Conservation (phyloP, 331 rosid species). For the Saraca asoca region DNA sequence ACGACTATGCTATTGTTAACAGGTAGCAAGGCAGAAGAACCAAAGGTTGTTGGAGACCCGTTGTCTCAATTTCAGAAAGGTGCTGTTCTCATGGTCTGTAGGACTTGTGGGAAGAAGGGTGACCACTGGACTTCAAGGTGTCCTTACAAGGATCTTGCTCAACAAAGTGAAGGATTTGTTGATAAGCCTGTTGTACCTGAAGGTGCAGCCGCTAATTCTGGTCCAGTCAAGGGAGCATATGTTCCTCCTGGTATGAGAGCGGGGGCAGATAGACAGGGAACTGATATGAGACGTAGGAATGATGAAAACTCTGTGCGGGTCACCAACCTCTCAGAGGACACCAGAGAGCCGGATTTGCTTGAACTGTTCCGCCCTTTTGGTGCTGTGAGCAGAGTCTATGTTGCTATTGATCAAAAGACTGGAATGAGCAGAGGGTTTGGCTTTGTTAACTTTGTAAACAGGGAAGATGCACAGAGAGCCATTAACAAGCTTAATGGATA, state of each 20-base stretch:
- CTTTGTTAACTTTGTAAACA: slow-evolving; percentile 88
- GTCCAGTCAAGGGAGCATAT: slow-evolving; percentile 61
- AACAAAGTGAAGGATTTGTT: slow-evolving; percentile 49
- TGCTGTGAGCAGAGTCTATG: slow-evolving; percentile 84
- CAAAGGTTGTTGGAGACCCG: slow-evolving; percentile 66
- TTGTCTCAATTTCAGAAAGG: slow-evolving; percentile 60
- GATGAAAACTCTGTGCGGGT: slow-evolving; percentile 97
- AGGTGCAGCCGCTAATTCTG: slow-evolving; percentile 42
- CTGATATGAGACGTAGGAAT: slow-evolving; percentile 91
- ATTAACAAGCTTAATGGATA: slow-evolving; percentile 96
- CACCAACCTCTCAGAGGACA: slow-evolving; percentile 95
- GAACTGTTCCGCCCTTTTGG: slow-evolving; percentile 98
- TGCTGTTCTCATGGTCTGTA: slow-evolving; percentile 91
- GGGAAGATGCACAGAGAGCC: slow-evolving; percentile 96
- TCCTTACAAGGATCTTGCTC: slow-evolving; percentile 90
- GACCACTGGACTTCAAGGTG: slow-evolving; percentile 98
- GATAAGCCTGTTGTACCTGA: slow-evolving; percentile 69
- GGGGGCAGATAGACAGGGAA: slow-evolving; percentile 67
- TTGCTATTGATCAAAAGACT: slow-evolving; percentile 89
- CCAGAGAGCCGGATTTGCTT: slow-evolving; percentile 85
- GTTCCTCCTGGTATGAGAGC: slow-evolving; percentile 88
- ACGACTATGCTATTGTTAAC: slow-evolving; percentile 22
- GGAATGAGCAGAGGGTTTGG: slow-evolving; percentile 95
- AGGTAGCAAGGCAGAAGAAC: slow-evolving; percentile 82
- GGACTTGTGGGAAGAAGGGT: slow-evolving; percentile 95